These are phyloP conservation scores for Monosporozyma servazzii DNA, from an alignment of 805 yeast genomes.

Conservation along the genomic window DNA sequence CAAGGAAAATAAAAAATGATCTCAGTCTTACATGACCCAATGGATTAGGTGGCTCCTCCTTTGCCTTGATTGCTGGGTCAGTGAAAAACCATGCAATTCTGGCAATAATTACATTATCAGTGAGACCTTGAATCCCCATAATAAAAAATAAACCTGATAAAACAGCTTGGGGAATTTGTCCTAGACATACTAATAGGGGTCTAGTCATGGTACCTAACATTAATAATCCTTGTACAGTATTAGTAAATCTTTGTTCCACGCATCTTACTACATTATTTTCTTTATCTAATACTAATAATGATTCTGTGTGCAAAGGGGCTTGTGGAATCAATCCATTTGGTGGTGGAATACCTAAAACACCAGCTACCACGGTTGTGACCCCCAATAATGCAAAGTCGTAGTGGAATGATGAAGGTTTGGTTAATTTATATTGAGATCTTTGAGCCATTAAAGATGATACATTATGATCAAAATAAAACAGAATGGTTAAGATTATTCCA, in stretches of 20 bases:
- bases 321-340: slow-evolving; percentile 97
- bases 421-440: slow-evolving; percentile 66
- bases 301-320: slow-evolving; percentile 85
- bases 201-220: slow-evolving; percentile 83
- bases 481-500: slow-evolving; percentile 71
- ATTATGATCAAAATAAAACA: slow-evolving; percentile 92
- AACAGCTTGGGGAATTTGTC: slow-evolving; percentile 85
- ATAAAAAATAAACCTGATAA: slow-evolving; percentile 86
- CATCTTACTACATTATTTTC: slow-evolving; percentile 39
- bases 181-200: slow-evolving; percentile 73
- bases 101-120: slow-evolving; percentile 54
- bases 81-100: slow-evolving; percentile 54
- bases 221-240: slow-evolving; percentile 74
- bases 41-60: slow-evolving; percentile 25
- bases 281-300: slow-evolving; percentile 45
- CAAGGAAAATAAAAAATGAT: slow-evolving; percentile 44
- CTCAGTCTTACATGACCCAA: slow-evolving; percentile 27
- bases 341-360: slow-evolving; percentile 84
- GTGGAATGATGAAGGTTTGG: slow-evolving; percentile 84
- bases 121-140: slow-evolving; percentile 80
- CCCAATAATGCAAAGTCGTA: slow-evolving; percentile 86
- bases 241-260: slow-evolving; percentile 85
- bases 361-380: slow-evolving; percentile 76
- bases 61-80: slow-evolving; percentile 31
- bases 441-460: slow-evolving; percentile 92